Base-by-base conservation (phyloP, 2,329 filamentous ascomycete species). In the Pseudopyricularia cyperi region DNA sequence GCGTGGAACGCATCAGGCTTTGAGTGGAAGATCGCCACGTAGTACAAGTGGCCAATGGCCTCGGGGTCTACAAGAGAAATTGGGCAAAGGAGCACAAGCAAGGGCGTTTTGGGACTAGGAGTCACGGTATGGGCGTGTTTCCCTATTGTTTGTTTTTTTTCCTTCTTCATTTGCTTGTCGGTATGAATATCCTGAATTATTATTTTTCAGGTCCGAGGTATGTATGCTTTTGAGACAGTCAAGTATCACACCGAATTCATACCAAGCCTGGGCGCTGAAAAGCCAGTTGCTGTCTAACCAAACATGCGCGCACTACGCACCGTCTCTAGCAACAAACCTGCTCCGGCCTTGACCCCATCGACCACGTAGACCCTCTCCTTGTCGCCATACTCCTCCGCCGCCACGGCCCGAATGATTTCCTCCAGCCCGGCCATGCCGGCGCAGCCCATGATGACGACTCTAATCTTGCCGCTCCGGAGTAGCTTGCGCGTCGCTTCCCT, bases 351-450 rank as follows among this genome's bases (percentile, higher is more conserved):
- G 35, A 90, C 83, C 0, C 89, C 89, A 65, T 96, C 90, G 6
- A 96, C 71, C 55, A 96, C 81, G 60, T 76, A 77, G 4, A 94
- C 62, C 2, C 60, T 59, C 33, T 71, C 85, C 32, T 35, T 53
- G n/a, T 73, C 65, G 1, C 85, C 85, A 52, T 84, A 73, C 49
- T 78, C 72, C 53, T 85, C 80, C 0, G 77, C 61, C 34, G 86
- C 85, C 1, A 84, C 84, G 44, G 77, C 74, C 33, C 83, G 76
- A 37, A 96, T 89, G 54, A 83, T 83, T 39, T 80, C 73, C 59
- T 93, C 85, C 68, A 96, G 75, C 0, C 89, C 90, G 1, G 84
- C 83, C 90, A 96, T 95, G 0, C 89, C 90, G 3, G 87, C 90
- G 64, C 90, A 96, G 0, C 90, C 90, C 71, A 96, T 76, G 61